phyloP scores from a whole-genome alignment of 352 stramenopile genomes.

The Pythium plurisporium region DNA sequence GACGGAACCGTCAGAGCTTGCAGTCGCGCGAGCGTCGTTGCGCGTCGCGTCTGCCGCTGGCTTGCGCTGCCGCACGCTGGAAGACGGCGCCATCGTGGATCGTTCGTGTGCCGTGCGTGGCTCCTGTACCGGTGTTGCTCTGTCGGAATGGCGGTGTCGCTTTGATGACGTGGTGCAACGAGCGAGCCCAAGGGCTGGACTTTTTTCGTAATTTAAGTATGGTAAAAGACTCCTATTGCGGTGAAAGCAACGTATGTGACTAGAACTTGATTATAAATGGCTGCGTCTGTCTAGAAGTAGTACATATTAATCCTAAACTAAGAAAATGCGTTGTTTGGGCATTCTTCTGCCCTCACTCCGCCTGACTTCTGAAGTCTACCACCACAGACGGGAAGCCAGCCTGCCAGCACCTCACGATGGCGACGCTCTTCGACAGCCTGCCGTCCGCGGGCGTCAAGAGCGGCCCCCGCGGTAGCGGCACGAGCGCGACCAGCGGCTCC shows the following conservation, averaged over 20 bases:
- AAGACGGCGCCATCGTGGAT: constrained; percentile 5
- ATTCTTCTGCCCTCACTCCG: too few relatives aligned
- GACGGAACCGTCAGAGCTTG: neutral
- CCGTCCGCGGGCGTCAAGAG: constrained; percentile 55
- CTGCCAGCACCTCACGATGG: constrained; percentile 34
- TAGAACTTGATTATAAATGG: too few relatives aligned
- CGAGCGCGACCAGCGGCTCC: constrained; percentile 3
- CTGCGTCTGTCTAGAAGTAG: too few relatives aligned
- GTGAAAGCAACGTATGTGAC: neutral
- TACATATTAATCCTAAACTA: too few relatives aligned
- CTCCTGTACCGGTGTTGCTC: constrained; percentile 2
- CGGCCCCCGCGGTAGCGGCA: constrained; percentile 34
- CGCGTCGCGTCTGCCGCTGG: neutral
- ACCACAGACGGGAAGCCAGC: too few relatives aligned
- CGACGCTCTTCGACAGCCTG: constrained; percentile 66
- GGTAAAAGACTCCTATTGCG: neutral
- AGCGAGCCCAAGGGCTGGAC: neutral
- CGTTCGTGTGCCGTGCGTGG: neutral
- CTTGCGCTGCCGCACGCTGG: constrained; percentile 23
- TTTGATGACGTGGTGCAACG: constrained; percentile 10
- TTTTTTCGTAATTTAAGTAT: neutral
- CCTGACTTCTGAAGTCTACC: too few relatives aligned
- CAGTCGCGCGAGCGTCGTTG: neutral
- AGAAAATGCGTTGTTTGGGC: too few relatives aligned
- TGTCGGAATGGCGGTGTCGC: neutral